Evolutionary conservation across 768 basidiomycete species (phyloP).

Genomic region (Suillus luteus): DNA sequence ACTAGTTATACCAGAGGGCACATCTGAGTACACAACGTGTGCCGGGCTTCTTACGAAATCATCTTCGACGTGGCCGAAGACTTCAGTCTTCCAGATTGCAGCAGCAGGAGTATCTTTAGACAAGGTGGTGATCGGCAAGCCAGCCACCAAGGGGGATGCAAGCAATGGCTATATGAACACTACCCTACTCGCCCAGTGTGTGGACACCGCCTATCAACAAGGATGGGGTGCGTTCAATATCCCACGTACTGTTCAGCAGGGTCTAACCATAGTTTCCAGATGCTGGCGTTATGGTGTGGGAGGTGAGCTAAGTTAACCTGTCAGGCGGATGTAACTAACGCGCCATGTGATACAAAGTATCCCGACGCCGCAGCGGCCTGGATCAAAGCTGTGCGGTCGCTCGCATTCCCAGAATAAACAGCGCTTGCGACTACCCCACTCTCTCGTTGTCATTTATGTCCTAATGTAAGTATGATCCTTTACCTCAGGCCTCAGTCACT

Average conservation of each 20-base stretch:
- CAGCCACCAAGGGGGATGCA: conserved; percentile 51
- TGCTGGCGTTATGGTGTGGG: conserved; percentile 21
- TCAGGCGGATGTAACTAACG: conserved; percentile 1
- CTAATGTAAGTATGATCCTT: neutral
- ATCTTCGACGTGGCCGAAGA: conserved; percentile 41
- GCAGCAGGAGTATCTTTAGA: conserved; percentile 54
- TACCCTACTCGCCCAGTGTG: conserved; percentile 56
- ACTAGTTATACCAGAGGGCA: conserved; percentile 32
- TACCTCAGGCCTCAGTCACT: neutral
- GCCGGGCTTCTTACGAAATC: conserved; percentile 40
- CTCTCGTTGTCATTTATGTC: neutral
- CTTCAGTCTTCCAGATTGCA: conserved; percentile 49
- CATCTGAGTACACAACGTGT: conserved; percentile 41
- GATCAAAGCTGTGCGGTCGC: conserved; percentile 40
- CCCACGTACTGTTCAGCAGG: neutral
- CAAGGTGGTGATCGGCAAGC: conserved; percentile 80
- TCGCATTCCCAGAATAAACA: conserved; percentile 37
- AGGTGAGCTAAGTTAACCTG: conserved; percentile 22
- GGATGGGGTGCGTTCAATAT: conserved; percentile 62
- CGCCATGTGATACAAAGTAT: conserved; percentile 28
- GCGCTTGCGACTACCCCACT: neutral
- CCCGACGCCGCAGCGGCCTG: conserved; percentile 44
- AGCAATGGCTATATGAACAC: conserved; percentile 59
- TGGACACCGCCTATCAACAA: conserved; percentile 54
- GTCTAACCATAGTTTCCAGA: neutral